These are phyloP conservation scores for Paspalum vaginatum DNA, from an alignment of 176 grass and related monocot species.

Conservation along the genomic window DNA sequence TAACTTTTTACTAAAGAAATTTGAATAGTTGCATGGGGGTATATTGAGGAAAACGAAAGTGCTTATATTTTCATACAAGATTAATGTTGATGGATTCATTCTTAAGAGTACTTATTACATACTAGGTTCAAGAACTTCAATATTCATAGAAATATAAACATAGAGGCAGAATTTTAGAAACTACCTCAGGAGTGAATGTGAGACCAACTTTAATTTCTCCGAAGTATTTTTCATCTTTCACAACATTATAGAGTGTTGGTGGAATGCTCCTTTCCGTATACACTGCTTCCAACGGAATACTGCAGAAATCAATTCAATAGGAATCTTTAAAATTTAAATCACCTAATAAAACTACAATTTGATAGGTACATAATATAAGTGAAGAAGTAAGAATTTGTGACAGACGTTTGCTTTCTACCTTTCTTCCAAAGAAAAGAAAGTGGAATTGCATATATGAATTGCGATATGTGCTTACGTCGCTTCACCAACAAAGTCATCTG, in stretches of 20 bases:
- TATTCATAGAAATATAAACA: constrained; percentile 10
- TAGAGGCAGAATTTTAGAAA: constrained; percentile 1
- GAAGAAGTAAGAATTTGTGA: constrained; percentile 19
- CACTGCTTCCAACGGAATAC: constrained; percentile 73
- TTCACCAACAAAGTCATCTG: constrained; percentile 83
- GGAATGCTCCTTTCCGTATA: constrained; percentile 69
- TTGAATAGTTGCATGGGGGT: neutral
- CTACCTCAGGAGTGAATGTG: constrained; percentile 72
- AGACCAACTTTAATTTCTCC: constrained; percentile 88
- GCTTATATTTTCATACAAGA: neutral
- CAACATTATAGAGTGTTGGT: constrained; percentile 72
- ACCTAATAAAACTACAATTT: neutral
- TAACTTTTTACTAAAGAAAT: neutral
- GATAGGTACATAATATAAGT: neutral
- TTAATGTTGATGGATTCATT: neutral
- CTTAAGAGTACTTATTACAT: neutral
- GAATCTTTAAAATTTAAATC: neutral
- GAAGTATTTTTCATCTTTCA: constrained; percentile 79
- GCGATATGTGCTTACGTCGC: constrained; percentile 59
- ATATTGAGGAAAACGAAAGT: neutral
- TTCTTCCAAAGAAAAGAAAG: neutral
- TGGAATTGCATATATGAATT: constrained; percentile 24
- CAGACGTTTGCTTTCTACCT: neutral
- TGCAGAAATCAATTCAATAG: constrained; percentile 18
- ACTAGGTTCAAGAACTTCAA: constrained; percentile 19